Evolutionary conservation across 2,329 filamentous ascomycete genomes (phyloP).

Genomic region (Camillea tinctor): DNA sequence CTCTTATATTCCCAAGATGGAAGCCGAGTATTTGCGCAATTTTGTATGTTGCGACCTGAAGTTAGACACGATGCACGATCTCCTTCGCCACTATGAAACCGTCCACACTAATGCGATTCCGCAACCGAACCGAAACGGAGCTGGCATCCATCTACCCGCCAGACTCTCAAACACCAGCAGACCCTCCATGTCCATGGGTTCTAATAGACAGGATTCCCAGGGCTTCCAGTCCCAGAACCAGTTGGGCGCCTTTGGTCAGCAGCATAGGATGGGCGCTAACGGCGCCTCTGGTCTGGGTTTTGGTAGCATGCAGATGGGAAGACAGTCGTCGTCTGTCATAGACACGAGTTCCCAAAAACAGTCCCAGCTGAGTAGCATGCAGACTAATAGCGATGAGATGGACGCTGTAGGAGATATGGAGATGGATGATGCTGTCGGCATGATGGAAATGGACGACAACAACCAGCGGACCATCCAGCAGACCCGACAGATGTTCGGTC

Average conservation of each 20-base stretch:
- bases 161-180: constrained; percentile 31
- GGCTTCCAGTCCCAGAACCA: constrained; percentile 27
- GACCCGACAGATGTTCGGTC: constrained; percentile 66
- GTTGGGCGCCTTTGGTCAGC: constrained; percentile 30
- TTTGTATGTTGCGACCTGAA: constrained; percentile 93
- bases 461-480: constrained; percentile 65
- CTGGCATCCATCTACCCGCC: constrained; percentile 29
- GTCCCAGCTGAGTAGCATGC: constrained; percentile 44
- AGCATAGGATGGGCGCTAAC: constrained; percentile 23
- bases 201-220: constrained; percentile 28
- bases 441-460: constrained; percentile 62
- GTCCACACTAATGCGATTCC: constrained; percentile 68
- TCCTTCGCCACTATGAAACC: constrained; percentile 96
- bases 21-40: constrained; percentile 96
- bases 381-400: constrained; percentile 60
- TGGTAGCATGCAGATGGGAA: constrained; percentile 40
- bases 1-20: constrained; percentile 92
- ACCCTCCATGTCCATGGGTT: constrained; percentile 27
- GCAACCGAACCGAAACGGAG: constrained; percentile 29
- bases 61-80: constrained; percentile 86
- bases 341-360: constrained; percentile 38
- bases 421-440: constrained; percentile 78
- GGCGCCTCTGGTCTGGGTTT: constrained; percentile 24
- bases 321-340: constrained; percentile 27
- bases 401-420: constrained; percentile 94